phyloP scores from a whole-genome alignment of 1,284 basidiomycete genomes.

The Coniferiporia sulphurascens region DNA sequence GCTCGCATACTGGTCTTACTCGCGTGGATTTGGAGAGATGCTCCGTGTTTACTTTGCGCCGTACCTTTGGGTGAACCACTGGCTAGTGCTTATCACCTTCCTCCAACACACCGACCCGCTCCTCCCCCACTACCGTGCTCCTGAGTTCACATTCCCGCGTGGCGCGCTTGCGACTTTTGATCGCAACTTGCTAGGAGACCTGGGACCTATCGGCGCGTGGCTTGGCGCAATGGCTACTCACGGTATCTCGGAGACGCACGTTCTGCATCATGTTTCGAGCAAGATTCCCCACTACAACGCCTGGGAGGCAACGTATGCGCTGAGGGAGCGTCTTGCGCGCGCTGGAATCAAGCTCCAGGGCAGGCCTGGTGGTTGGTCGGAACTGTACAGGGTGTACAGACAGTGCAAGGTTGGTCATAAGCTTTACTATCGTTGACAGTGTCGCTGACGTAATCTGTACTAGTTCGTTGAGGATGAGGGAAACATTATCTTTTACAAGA shows the following conservation, averaged over 20 bases:
- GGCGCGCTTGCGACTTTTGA: conserved; percentile 94
- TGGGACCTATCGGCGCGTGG: conserved; percentile 70
- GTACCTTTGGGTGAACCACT: conserved; percentile 89
- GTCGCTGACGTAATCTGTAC: conserved; percentile 16
- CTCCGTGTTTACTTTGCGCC: conserved; percentile 82
- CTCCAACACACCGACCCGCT: conserved; percentile 96
- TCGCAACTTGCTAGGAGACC: conserved; percentile 80
- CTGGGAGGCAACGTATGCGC: conserved; percentile 90
- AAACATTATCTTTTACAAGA: conserved; percentile 90
- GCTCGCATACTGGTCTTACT: conserved; percentile 56
- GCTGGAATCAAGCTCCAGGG: conserved; percentile 59
- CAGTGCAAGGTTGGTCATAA: conserved; percentile 59
- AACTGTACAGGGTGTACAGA: conserved; percentile 68
- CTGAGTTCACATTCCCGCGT: conserved; percentile 91
- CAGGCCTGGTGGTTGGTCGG: conserved; percentile 71
- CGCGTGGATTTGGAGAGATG: conserved; percentile 72
- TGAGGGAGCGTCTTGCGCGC: conserved; percentile 74
- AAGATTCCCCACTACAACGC: conserved; percentile 94
- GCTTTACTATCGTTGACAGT: background rate
- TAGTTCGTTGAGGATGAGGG: conserved; percentile 92
- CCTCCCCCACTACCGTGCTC: conserved; percentile 90
- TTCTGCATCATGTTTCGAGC: conserved; percentile 85
- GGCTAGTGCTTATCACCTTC: conserved; percentile 91
- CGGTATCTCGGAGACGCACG: conserved; percentile 92
- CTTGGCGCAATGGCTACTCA: conserved; percentile 76